Conservation (phyloP, 2,329 filamentous ascomycete species). For the Aphanocladium album region DNA sequence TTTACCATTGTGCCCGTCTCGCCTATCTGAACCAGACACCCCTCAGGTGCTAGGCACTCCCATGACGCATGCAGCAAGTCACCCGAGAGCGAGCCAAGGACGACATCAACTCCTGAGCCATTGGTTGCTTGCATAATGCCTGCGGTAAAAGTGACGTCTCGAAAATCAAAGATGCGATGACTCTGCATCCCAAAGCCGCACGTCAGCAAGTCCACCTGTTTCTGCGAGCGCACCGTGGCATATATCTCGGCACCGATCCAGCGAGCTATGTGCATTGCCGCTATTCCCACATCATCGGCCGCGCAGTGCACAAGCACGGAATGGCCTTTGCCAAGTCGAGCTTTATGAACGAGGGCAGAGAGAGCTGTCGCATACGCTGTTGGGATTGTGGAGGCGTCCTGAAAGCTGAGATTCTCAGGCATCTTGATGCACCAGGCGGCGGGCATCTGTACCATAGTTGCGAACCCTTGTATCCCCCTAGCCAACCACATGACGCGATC, state of each 20-base stretch:
- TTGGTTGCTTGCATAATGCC: conserved; percentile 22
- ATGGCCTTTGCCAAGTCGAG: conserved; percentile 17
- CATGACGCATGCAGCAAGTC: conserved; percentile 26
- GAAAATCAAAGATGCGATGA: conserved; percentile 30
- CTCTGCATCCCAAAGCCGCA: conserved; percentile 25
- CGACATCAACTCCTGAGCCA: conserved; percentile 27
- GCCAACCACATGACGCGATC: too few relatives aligned
- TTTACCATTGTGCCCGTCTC: conserved; percentile 29
- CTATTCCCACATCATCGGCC: conserved; percentile 32
- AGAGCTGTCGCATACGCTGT: too few relatives aligned
- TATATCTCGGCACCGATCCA: conserved; percentile 31
- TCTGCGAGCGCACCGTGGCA: conserved; percentile 28
- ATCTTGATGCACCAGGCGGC: too few relatives aligned
- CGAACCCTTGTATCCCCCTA: too few relatives aligned
- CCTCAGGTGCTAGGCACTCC: conserved; percentile 28
- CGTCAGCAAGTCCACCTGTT: conserved; percentile 25
- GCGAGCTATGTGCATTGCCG: conserved; percentile 32
- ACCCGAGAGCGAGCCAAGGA: conserved; percentile 27
- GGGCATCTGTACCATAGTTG: too few relatives aligned
- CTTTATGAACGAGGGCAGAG: conserved; percentile 22
- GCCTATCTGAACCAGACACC: conserved; percentile 31
- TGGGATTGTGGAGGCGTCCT: too few relatives aligned
- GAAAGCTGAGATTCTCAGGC: too few relatives aligned
- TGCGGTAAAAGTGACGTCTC: conserved; percentile 24
- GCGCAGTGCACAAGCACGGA: conserved; percentile 34